Evolutionary conservation across 2,329 filamentous ascomycete genomes (phyloP), one percentile per base, ranked within the genome.

Genomic region (Tolypocladium endophyticum): DNA sequence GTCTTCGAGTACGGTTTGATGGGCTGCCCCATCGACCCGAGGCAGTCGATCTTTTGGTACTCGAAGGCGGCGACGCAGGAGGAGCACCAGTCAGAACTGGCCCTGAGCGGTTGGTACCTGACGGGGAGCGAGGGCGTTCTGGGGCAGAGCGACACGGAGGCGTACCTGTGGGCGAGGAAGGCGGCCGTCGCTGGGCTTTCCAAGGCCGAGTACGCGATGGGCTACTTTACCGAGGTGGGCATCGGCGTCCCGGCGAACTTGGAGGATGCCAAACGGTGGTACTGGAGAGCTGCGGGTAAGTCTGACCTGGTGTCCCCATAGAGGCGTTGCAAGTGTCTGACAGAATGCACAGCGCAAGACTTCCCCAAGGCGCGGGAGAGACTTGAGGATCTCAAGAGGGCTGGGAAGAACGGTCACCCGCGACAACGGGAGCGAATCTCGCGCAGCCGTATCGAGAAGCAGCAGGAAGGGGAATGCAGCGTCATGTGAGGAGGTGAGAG

Each of bases 181-280:
- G 93, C 94, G 2, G 94, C 94, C 0, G 85, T 87, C 64, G 89
- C 91, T 4, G 92, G 93, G 3, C 76, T 97, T 43, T 87, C 91
- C 9, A 99, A 97, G 78, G 94, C 94, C 0, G 90, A 97, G 76
- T 97, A 97, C 75, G 94, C 93, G 0, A 96, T 99, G 72, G 94
- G 94, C 0, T 97, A 97, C 75, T 97, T 96, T 70, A 95, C 90
- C 0, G 94, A 99, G 74, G 87, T 94, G 56, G 94, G 94, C 16
- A 97, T 99, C 66, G 94, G 94, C 36, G 87, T 90, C 64, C 81
- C 87, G 20, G 86, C 89, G 11, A 95, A 93, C 71, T 69, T 97
- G 67, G 94, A 99, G 68, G 94, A 97, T 75, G 94, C 93, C 28
- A 97, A 96, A 80, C 85, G 92, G 67, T 99, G 94, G 94, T 99